Percentiles rank a stretch among this genome's conserved stretches.
Conservation (phyloP, 805 yeast genomes). For the Vanderwaltozyma tropicalis region DNA sequence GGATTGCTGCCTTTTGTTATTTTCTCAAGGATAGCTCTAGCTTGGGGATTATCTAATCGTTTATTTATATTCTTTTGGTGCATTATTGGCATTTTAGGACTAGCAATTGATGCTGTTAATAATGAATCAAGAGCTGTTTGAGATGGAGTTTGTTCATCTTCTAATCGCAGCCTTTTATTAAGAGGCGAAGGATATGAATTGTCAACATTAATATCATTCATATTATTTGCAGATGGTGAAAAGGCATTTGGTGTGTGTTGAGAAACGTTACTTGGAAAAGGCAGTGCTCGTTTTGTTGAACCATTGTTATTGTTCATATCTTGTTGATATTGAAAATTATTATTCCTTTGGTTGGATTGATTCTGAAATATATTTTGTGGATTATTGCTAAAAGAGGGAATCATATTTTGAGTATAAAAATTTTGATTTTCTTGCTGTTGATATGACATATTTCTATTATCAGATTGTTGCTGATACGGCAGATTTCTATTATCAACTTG, state of each 20-base stretch:
- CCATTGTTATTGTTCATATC: background rate
- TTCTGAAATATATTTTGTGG: background rate
- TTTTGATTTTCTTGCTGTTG: conserved; percentile 2
- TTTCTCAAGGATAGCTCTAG: too few relatives aligned
- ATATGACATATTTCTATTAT: background rate
- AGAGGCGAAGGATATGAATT: conserved; percentile 6
- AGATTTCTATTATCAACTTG: background rate
- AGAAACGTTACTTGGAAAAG: conserved; percentile 3
- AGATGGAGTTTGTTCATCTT: conserved; percentile 23
- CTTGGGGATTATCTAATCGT: too few relatives aligned
- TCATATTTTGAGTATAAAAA: background rate
- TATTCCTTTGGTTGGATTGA: background rate
- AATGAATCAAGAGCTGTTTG: conserved; percentile 25
- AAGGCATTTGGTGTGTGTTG: conserved; percentile 5
- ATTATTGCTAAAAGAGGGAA: background rate
- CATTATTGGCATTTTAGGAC: conserved; percentile 10
- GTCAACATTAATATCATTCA: background rate
- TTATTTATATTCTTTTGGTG: too few relatives aligned
- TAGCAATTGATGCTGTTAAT: conserved; percentile 18
- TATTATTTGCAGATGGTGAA: conserved; percentile 10
- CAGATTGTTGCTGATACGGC: background rate
- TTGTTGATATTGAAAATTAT: background rate
- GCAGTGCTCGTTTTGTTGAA: conserved; percentile 5
- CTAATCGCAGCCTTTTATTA: conserved; percentile 14
- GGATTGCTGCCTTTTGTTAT: too few relatives aligned